phyloP scores from a whole-genome alignment of 768 basidiomycete species.

The Mycena polygramma region DNA sequence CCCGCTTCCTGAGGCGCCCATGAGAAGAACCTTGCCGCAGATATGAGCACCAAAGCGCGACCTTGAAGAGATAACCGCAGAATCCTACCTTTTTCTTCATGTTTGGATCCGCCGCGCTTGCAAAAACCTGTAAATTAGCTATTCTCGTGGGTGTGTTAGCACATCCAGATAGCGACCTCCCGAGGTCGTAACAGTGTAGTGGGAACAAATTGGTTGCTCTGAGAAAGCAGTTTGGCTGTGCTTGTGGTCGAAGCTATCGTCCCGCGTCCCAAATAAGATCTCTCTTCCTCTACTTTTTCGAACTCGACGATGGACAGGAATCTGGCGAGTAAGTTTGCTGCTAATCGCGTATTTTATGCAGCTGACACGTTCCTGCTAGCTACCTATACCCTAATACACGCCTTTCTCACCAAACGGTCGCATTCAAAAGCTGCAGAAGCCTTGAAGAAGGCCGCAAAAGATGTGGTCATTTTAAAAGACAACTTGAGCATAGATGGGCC shows the following conservation, averaged over 20 bases:
- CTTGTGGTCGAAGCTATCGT: neutral
- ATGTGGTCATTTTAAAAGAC: slow-evolving; percentile 71
- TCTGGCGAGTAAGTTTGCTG: slow-evolving; percentile 61
- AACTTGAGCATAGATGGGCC: slow-evolving; percentile 61
- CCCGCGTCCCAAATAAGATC: neutral
- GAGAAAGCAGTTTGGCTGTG: slow-evolving; percentile 3
- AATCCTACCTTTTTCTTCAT: slow-evolving; percentile 75
- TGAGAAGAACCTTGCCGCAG: slow-evolving; percentile 84
- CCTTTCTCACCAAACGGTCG: slow-evolving; percentile 75
- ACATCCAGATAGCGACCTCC: neutral
- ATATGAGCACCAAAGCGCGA: slow-evolving; percentile 7
- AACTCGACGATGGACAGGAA: slow-evolving; percentile 60
- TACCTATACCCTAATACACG: slow-evolving; percentile 82
- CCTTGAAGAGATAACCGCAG: neutral
- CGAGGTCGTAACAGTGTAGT: neutral
- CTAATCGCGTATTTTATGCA: slow-evolving; percentile 4
- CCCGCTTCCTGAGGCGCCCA: slow-evolving; percentile 96
- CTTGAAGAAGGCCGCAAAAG: slow-evolving; percentile 80
- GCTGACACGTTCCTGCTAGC: slow-evolving; percentile 53
- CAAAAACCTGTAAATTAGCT: neutral
- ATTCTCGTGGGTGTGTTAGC: neutral
- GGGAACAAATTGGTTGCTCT: neutral
- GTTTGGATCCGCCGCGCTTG: slow-evolving; percentile 24
- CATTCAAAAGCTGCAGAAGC: slow-evolving; percentile 81
- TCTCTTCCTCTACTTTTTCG: slow-evolving; percentile 1